These are phyloP conservation scores for Spathaspora passalidarum DNA, from an alignment of 805 yeast species.

Conservation along the genomic window DNA sequence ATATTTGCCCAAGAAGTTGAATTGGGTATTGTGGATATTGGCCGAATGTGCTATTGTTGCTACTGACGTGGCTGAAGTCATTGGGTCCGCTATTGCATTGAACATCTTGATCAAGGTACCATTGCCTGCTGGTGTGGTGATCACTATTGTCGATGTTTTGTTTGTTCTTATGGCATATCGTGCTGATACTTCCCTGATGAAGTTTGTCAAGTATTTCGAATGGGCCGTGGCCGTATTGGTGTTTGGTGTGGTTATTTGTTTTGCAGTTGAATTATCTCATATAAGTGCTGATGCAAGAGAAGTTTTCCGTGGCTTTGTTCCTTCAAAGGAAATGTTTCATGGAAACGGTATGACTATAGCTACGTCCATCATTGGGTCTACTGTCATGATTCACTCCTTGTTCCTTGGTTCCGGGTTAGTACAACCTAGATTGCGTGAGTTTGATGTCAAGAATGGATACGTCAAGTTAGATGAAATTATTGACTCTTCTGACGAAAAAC, in stretches of 20 bases:
- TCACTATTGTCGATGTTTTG: constrained; percentile 45
- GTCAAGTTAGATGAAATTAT: constrained; percentile 20
- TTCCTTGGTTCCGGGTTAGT: constrained; percentile 49
- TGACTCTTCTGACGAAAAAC: constrained; percentile 9
- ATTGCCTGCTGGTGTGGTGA: constrained; percentile 46
- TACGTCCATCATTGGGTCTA: constrained; percentile 47
- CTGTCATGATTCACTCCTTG: constrained; percentile 51
- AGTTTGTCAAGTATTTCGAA: constrained; percentile 35
- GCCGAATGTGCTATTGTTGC: constrained; percentile 51
- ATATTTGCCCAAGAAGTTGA: constrained; percentile 38
- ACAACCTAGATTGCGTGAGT: constrained; percentile 47
- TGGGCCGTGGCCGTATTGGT: constrained; percentile 42
- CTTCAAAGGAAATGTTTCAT: constrained; percentile 40
- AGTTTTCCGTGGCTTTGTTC: constrained; percentile 43
- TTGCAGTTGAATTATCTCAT: constrained; percentile 42
- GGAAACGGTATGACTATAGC: constrained; percentile 46
- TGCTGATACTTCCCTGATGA: constrained; percentile 40
- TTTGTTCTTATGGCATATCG: constrained; percentile 46
- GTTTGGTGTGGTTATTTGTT: constrained; percentile 41
- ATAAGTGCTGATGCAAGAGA: constrained; percentile 30
- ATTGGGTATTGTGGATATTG: constrained; percentile 34
- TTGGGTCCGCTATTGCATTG: constrained; percentile 50
- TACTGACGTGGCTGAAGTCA: constrained; percentile 53
- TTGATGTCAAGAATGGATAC: constrained; percentile 36
- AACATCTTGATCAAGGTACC: constrained; percentile 45